A percentile compares a stretch with the other conserved stretches of the same genome.
Conservation (phyloP, 306 rosid genomes). For the Vigna radiata region DNA sequence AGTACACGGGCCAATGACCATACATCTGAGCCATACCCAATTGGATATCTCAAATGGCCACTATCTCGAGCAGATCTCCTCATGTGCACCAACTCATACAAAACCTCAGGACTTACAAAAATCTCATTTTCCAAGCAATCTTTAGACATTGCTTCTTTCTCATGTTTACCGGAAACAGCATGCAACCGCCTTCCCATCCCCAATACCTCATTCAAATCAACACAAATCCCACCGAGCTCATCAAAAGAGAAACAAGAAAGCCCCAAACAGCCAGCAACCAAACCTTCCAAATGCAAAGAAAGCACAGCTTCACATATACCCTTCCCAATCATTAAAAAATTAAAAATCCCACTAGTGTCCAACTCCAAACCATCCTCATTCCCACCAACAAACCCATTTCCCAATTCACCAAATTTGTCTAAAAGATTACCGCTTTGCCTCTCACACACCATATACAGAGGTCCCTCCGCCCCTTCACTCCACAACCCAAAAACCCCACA, state of each 20-base stretch:
- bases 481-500: constrained; percentile 77
- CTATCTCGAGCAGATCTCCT: constrained; percentile 47
- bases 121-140: constrained; percentile 40
- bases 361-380: constrained; percentile 47
- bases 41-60: constrained; percentile 45
- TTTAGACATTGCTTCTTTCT: constrained; percentile 43
- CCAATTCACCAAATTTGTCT: constrained; percentile 52
- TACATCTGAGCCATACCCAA: constrained; percentile 70
- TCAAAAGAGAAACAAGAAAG: constrained; percentile 67
- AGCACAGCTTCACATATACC: constrained; percentile 70
- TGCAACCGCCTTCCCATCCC: constrained; percentile 62
- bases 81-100: constrained; percentile 59
- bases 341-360: constrained; percentile 47
- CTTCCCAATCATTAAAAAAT: constrained; percentile 59
- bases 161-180: constrained; percentile 38
- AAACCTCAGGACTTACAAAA: constrained; percentile 72
- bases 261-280: constrained; percentile 67
- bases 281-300: constrained; percentile 64
- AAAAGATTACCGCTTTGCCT: constrained; percentile 42
- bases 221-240: constrained; percentile 62
- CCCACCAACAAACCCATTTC: constrained; percentile 44
- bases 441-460: constrained; percentile 70
- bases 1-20: constrained; percentile 80
- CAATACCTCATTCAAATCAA: constrained; percentile 70
- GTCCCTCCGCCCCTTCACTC: constrained; percentile 70